phyloP scores from a whole-genome alignment of 2,329 filamentous ascomycete genomes.

The Lachnellula cervina region DNA sequence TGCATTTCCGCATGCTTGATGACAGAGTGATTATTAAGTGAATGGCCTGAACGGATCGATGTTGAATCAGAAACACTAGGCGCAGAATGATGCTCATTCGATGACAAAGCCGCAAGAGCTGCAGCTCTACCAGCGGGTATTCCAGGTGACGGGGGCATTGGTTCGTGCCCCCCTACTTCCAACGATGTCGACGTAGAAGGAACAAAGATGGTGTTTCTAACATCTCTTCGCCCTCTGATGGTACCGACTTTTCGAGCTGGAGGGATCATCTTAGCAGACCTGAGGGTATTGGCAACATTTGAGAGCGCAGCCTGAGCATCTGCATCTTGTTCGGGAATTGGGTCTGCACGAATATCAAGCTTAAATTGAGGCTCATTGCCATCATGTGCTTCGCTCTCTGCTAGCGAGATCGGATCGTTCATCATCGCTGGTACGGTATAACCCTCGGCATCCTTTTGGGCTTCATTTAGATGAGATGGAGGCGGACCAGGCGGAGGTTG shows the following conservation, averaged over 20 bases:
- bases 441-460: conserved; percentile 66
- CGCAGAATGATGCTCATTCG: conserved; percentile 51
- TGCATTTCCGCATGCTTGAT: conserved; percentile 77
- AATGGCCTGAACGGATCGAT: conserved; percentile 85
- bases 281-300: conserved; percentile 69
- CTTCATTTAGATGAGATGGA: conserved; percentile 29
- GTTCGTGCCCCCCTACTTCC: conserved; percentile 16
- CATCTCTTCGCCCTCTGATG: conserved; percentile 81
- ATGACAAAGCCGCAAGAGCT: conserved; percentile 51
- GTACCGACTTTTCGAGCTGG: conserved; percentile 70
- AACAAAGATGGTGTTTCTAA: conserved; percentile 84
- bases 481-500: conserved; percentile 49
- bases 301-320: conserved; percentile 70
- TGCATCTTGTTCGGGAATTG: conserved; percentile 72
- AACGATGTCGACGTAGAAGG: conserved; percentile 39
- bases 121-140: conserved; percentile 36
- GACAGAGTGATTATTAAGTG: conserved; percentile 64
- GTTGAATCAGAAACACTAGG: conserved; percentile 72
- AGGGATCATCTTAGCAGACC: conserved; percentile 51
- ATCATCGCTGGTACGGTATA: conserved; percentile 65
- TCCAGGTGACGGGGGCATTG: conserved; percentile 31
- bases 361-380: conserved; percentile 65
- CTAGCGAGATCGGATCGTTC: conserved; percentile 65
- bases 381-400: conserved; percentile 59
- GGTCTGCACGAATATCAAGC: conserved; percentile 72